phyloP scores from a whole-genome alignment of 345 rosid genomes.

The Geranium rotundifolium region DNA sequence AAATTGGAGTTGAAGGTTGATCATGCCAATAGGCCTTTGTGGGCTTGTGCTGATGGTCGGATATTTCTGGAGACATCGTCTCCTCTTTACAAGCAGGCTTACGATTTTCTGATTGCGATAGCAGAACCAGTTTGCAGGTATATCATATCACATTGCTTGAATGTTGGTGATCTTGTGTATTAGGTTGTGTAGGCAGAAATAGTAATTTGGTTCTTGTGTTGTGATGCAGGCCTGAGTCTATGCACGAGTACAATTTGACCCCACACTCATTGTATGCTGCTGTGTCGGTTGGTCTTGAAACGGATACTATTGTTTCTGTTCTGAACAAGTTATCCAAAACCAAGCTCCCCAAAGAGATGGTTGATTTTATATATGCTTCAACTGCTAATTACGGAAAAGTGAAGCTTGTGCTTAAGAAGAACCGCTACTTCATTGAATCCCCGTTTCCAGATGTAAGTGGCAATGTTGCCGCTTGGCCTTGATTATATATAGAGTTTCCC shows the following conservation, averaged over 20 bases:
- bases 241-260: slow-evolving; percentile 95
- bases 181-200: not conserved
- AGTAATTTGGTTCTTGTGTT: not conserved
- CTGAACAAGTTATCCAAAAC: slow-evolving; percentile 88
- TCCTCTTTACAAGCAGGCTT: slow-evolving; percentile 83
- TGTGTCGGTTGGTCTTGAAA: slow-evolving; percentile 89
- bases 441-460: slow-evolving; percentile 78
- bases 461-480: slow-evolving; percentile 6
- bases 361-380: slow-evolving; percentile 72
- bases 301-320: slow-evolving; percentile 74
- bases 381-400: slow-evolving; percentile 97
- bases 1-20: slow-evolving; percentile 72
- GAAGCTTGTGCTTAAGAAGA: slow-evolving; percentile 91
- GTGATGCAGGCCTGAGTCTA: slow-evolving; percentile 72
- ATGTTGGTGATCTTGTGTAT: not conserved
- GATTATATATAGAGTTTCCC: not conserved
- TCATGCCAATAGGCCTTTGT: slow-evolving; percentile 72
- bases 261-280: slow-evolving; percentile 96
- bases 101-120: slow-evolving; percentile 88
- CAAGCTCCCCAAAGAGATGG: slow-evolving; percentile 80
- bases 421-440: slow-evolving; percentile 76
- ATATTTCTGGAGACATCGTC: slow-evolving; percentile 83
- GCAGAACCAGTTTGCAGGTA: slow-evolving; percentile 99
- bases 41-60: slow-evolving; percentile 96
- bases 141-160: not conserved